Base-by-base conservation (phyloP, 1,284 basidiomycete species). In the Rhodotorula sp. region DNA sequence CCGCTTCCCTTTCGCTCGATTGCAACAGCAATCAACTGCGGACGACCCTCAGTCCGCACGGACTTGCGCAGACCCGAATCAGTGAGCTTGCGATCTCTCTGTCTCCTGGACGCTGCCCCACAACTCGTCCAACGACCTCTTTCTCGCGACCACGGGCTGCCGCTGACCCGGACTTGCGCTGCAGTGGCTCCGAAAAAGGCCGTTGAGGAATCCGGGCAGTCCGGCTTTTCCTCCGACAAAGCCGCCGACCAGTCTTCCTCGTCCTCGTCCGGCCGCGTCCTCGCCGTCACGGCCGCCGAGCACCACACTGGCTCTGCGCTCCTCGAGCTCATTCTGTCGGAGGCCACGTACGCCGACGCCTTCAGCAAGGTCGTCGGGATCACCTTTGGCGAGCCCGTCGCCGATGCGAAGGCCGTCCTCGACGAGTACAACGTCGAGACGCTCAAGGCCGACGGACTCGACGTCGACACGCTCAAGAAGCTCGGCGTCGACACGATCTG, bases 401-500 rank as follows among this genome's bases (percentile, higher is more conserved):
- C 46, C 1, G 66, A 67, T 25, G 48, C 46, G 23, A 50, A 56
- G 46, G 59, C 13, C n/a, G 50, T 67, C 48, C 46, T 56, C 53
- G 46, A 50, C 27, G 66, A 67, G 12, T 41, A 48, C 59, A 9
- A 14, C 13, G 27, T 67, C 59, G 66, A 67, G 60, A 67, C 60
- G 4, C 9, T 61, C 7, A 7, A 14, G n/a, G 48, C 49, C 41
- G 66, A 67, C 56, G 53, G 52, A 3, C 10, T 67, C 4, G 66
- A 61, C 60, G 66, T 56, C 19, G 54, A 45, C 23, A 44, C 27
- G 59, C 9, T 67, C 53, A 67, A 67, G 54, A 25, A 49, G 13
- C 53, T 55, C 27, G 61, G 61, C 17, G 46, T 68, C 45, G 67
- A 68, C 45, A 68, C 67, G 21, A 45, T 56, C n/a, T 57, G 62